phyloP scores from a whole-genome alignment of 129 eudicot genomes.

The Tanacetum coccineum region DNA sequence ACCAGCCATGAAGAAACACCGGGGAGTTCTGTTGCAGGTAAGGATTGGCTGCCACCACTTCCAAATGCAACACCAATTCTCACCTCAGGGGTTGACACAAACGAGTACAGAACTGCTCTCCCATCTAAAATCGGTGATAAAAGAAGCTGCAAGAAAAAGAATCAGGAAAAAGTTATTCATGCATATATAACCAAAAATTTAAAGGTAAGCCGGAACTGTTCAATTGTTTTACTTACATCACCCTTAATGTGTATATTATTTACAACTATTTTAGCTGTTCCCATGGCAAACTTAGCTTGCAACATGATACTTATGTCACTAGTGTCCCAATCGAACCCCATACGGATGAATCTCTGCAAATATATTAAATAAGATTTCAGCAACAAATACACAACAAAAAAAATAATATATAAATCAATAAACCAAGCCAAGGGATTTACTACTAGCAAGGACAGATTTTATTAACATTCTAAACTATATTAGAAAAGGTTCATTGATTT shows the following conservation, averaged over 20 bases:
- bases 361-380: background rate
- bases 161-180: background rate
- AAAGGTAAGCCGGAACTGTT: background rate
- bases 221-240: constrained; percentile 61
- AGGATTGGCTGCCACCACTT: constrained; percentile 90
- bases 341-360: constrained; percentile 61
- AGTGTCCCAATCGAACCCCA: constrained; percentile 97
- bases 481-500: background rate
- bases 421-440: constrained; percentile 5
- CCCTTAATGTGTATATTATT: constrained; percentile 91
- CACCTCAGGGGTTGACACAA: constrained; percentile 90
- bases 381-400: background rate
- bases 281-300: constrained; percentile 85
- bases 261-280: constrained; percentile 87
- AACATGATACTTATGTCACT: constrained; percentile 74
- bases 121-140: constrained; percentile 85
- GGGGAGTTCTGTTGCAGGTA: constrained; percentile 95
- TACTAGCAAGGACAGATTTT: background rate
- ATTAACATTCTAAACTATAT: background rate
- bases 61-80: constrained; percentile 92
- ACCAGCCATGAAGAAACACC: constrained; percentile 98
- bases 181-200: background rate
- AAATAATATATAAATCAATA: background rate
- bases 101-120: constrained; percentile 76
- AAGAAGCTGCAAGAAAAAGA: constrained; percentile 56